A percentile compares a stretch with the other conserved stretches of the same genome.
These are phyloP conservation scores for Moniliella sp. DNA, from an alignment of 1,284 basidiomycete species.

Conservation along the genomic window DNA sequence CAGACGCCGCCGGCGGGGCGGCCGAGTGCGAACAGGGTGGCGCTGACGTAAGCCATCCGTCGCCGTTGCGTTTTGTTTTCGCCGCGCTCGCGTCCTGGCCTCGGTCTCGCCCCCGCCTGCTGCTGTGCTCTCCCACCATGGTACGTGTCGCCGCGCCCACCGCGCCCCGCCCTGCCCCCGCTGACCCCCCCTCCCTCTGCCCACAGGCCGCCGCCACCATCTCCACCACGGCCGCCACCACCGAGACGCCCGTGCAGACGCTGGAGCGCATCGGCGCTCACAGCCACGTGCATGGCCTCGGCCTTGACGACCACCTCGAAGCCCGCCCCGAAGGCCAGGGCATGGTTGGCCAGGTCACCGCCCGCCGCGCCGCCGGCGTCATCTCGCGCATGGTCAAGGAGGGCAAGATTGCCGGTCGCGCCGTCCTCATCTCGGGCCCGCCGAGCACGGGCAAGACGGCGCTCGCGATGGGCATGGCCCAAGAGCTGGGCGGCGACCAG, in stretches of 20 bases:
- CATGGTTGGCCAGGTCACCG: constrained; percentile 86
- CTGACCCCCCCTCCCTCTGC: too few species aligned
- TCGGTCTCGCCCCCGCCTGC: too few species aligned
- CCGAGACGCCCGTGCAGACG: constrained; percentile 1
- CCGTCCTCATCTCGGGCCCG: constrained; percentile 84
- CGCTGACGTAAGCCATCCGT: too few species aligned
- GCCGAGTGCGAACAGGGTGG: too few species aligned
- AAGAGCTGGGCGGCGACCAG: constrained; percentile 48
- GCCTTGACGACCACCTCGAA: constrained; percentile 70
- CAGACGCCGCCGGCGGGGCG: too few species aligned
- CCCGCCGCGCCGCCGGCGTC: constrained; percentile 84
- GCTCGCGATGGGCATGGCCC: constrained; percentile 86
- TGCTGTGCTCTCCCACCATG: too few species aligned
- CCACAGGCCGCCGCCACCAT: background rate
- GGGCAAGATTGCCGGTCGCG: constrained; percentile 74
- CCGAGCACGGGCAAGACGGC: constrained; percentile 92
- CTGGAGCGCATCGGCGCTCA: constrained; percentile 28
- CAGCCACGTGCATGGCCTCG: constrained; percentile 43
- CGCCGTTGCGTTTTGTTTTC: too few species aligned
- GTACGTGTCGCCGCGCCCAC: too few species aligned
- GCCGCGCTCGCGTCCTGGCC: too few species aligned
- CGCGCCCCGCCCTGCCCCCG: too few species aligned
- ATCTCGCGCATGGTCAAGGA: constrained; percentile 95
- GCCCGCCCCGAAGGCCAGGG: constrained; percentile 66
- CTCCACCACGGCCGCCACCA: constrained; percentile 1